A percentile compares a stretch with the other conserved stretches of the same genome.
phyloP scores from a whole-genome alignment of 768 basidiomycete genomes.

The Dendrothele bispora region DNA sequence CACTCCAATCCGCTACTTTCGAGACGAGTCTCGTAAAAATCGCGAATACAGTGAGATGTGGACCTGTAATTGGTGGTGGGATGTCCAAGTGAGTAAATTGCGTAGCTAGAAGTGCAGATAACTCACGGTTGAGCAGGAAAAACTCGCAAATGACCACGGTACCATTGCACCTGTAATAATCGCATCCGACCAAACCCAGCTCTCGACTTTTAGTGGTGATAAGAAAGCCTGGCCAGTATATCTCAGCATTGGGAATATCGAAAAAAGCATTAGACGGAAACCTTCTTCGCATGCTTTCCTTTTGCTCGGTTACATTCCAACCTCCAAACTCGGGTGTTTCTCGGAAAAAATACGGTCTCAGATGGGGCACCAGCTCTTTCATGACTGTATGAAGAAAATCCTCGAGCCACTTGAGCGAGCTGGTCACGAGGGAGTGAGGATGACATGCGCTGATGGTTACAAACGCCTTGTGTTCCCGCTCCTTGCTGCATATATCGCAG shows the following conservation, averaged over 20 bases:
- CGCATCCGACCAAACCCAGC: constrained; percentile 29
- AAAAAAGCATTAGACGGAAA: constrained; percentile 17
- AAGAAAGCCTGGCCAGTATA: constrained; percentile 32
- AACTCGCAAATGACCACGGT: too few species aligned
- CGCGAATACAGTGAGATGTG: constrained; percentile 3
- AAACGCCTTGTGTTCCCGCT: constrained; percentile 22
- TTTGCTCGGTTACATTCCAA: constrained; percentile 28
- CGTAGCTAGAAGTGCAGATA: too few species aligned
- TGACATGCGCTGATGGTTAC: constrained; percentile 25
- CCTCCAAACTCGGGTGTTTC: constrained; percentile 22
- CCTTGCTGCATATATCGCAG: constrained; percentile 26
- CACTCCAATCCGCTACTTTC: constrained; percentile 16
- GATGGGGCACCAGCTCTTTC: constrained; percentile 23
- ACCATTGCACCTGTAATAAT: constrained; percentile 27
- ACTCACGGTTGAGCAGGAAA: too few species aligned
- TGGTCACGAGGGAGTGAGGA: constrained; percentile 21
- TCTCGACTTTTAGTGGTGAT: constrained; percentile 24
- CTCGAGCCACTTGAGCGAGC: constrained; percentile 22
- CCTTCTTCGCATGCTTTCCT: constrained; percentile 18
- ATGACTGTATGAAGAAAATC: too few species aligned
- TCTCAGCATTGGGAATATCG: constrained; percentile 29
- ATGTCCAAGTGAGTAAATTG: constrained; percentile 17
- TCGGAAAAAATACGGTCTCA: constrained; percentile 5
- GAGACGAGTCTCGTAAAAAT: not conserved
- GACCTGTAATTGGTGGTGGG: constrained; percentile 11